Conservation (phyloP, 202 grass and related monocot species). For the Saccharum hybrid region DNA sequence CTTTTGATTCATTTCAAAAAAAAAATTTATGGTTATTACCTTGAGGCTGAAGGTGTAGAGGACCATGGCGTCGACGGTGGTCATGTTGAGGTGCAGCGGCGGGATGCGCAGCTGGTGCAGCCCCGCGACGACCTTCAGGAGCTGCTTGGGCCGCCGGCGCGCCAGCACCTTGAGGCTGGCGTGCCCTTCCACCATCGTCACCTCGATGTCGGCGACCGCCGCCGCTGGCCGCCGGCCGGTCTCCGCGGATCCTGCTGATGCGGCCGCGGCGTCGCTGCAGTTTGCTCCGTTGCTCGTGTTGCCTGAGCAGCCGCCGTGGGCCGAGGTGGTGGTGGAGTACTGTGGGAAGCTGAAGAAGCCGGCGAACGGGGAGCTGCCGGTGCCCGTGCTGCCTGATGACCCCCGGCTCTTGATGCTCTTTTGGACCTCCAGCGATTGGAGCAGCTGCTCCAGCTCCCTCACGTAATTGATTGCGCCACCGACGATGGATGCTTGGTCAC, state of each 20-base stretch:
- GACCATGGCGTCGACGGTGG: slow-evolving; percentile 57
- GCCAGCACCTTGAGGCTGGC: slow-evolving; percentile 80
- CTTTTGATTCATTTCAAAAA: too few relatives aligned
- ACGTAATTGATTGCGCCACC: slow-evolving; percentile 95
- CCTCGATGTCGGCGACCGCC: slow-evolving; percentile 79
- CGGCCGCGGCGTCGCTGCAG: background rate
- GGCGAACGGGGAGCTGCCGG: slow-evolving; percentile 56
- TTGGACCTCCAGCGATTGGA: slow-evolving; percentile 80
- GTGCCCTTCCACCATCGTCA: slow-evolving; percentile 90
- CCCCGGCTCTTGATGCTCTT: slow-evolving; percentile 54
- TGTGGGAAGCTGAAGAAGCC: slow-evolving; percentile 86
- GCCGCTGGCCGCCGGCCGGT: background rate
- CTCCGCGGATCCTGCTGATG: slow-evolving; percentile 41
- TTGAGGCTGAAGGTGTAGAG: slow-evolving; percentile 92
- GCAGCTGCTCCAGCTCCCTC: slow-evolving; percentile 80
- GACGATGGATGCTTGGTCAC: slow-evolving; percentile 95
- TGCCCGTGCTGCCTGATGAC: background rate
- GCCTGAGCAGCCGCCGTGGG: background rate
- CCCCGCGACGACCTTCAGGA: slow-evolving; percentile 63
- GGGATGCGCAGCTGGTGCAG: slow-evolving; percentile 71
- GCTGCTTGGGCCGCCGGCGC: slow-evolving; percentile 65
- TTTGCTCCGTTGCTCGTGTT: background rate
- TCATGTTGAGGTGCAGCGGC: slow-evolving; percentile 89
- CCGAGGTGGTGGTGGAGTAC: slow-evolving; percentile 57
- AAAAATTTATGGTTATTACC: slow-evolving; percentile 42